phyloP scores from a whole-genome alignment of 2,329 filamentous ascomycete genomes.

The Teratosphaeria gauchensis region DNA sequence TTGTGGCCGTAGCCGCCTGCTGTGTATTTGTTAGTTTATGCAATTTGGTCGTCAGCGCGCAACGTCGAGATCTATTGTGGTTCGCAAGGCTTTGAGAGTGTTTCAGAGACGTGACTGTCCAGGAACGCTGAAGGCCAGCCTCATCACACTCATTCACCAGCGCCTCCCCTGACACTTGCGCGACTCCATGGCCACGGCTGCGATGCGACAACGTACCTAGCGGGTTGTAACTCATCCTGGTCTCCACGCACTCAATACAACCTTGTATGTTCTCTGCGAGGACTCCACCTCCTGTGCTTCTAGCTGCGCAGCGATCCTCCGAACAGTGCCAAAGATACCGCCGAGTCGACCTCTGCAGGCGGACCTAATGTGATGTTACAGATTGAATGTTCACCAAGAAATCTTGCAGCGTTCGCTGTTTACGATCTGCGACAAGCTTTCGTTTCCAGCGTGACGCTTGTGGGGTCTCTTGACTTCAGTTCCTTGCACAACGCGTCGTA shows the following conservation, averaged over 20 bases:
- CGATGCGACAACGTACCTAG: background rate
- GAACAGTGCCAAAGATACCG: background rate
- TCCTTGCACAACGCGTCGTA: background rate
- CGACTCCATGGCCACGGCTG: background rate
- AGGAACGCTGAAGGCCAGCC: background rate
- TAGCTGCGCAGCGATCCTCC: background rate
- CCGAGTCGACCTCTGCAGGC: background rate
- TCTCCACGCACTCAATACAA: background rate
- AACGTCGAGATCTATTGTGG: background rate
- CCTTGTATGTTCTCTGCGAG: background rate
- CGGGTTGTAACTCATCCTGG: slow-evolving; percentile 3
- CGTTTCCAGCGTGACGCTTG: background rate
- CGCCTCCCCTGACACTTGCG: background rate
- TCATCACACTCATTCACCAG: background rate
- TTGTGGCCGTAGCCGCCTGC: slow-evolving; percentile 8
- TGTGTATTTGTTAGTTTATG: background rate
- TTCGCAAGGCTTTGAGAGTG: background rate
- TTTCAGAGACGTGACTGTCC: background rate
- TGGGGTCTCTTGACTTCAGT: background rate
- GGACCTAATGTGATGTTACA: background rate
- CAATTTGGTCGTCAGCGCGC: background rate
- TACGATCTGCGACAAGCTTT: background rate
- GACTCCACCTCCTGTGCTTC: background rate
- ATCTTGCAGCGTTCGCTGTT: background rate
- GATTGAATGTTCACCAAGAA: background rate